A percentile compares a stretch with the other conserved stretches of the same genome.
Conservation (phyloP, 441 rosid species). For the Geranium incanum region DNA sequence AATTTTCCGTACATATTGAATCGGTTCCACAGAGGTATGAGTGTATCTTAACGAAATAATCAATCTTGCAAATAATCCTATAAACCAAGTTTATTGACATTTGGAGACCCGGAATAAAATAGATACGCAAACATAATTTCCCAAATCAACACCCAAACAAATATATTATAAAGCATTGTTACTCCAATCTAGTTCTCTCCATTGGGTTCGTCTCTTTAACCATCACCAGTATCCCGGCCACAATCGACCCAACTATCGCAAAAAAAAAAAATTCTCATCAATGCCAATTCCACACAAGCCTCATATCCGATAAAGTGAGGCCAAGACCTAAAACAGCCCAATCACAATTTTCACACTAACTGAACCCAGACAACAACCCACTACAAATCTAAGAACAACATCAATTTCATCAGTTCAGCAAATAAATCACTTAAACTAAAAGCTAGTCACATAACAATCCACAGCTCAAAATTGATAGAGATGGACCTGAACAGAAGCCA, state of each 20-base stretch:
- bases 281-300: neutral
- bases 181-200: neutral
- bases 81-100: neutral
- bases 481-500: constrained; percentile 13
- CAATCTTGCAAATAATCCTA: neutral
- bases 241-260: no score
- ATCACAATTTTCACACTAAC: neutral
- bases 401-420: neutral
- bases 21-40: neutral
- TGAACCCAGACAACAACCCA: neutral
- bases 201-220: neutral
- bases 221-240: no score
- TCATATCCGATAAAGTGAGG: neutral
- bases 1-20: neutral
- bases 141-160: neutral
- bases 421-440: neutral
- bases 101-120: neutral
- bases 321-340: neutral
- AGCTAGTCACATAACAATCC: neutral
- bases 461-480: neutral
- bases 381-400: neutral
- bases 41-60: neutral
- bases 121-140: neutral
- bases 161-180: neutral
- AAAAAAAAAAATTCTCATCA: no score